These are phyloP conservation scores for Suillus alpinus DNA, from an alignment of 768 basidiomycete species.

Conservation along the genomic window DNA sequence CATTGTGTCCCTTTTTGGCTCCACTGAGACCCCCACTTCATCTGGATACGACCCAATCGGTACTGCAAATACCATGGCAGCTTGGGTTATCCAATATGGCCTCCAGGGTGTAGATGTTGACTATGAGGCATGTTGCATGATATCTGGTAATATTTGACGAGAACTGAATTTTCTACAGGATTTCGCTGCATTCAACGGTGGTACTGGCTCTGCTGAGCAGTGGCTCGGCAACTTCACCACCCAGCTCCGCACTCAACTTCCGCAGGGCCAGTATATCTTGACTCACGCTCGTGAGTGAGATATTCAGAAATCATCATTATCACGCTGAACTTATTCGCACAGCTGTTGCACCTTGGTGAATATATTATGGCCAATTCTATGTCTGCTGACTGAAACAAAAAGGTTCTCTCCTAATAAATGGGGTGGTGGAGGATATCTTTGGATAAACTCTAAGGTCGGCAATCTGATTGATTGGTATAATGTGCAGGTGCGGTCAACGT, in stretches of 20 bases:
- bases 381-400: not conserved
- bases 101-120: conserved; percentile 55
- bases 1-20: conserved; percentile 55
- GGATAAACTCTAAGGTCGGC: conserved; percentile 35
- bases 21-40: conserved; percentile 41
- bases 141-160: not conserved
- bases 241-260: conserved; percentile 32
- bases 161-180: conserved; percentile 19
- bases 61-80: conserved; percentile 42
- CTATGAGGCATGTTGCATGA: conserved; percentile 36
- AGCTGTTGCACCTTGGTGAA: conserved; percentile 41
- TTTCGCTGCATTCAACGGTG: conserved; percentile 28
- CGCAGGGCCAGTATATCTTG: conserved; percentile 30
- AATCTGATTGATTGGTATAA: conserved; percentile 45
- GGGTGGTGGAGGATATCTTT: conserved; percentile 38
- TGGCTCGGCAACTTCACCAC: conserved; percentile 34
- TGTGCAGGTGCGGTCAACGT: conserved; percentile 31
- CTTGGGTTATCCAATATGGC: conserved; percentile 44
- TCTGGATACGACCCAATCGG: conserved; percentile 36
- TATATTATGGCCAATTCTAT: not conserved
- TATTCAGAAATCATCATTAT: not conserved
- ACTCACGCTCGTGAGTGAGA: conserved; percentile 34
- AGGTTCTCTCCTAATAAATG: conserved; percentile 33
- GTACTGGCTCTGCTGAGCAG: conserved; percentile 35
- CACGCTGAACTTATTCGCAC: not conserved